Evolutionary conservation across 2,329 filamentous ascomycete genomes (phyloP), one percentile per base, ranked within the genome.

Genomic region (Diaporthe sp.): DNA sequence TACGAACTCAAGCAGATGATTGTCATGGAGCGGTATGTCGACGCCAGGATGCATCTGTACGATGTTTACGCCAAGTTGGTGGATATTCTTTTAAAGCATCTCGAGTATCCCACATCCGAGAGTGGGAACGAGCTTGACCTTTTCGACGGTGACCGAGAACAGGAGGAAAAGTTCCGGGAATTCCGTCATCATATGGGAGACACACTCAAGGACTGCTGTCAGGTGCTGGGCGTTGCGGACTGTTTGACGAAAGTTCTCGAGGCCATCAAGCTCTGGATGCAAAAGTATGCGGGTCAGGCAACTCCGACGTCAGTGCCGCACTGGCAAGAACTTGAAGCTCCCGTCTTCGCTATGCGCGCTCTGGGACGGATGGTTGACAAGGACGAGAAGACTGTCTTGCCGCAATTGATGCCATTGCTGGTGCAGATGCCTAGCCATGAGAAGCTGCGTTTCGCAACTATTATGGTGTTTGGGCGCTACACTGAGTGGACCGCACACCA

Each of bases 171-270:
- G 83, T 99, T 99, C 86, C 92, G 97, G 65, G 95, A 98, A 81
- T 99, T 98, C 87, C 91, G 97, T 79, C 97, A 99, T 83, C 92
- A 95, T 72, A 98, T 99, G 95, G 97, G 97, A 49, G 97, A 99
- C 82, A 97, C 98, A 0, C 90, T 99, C 68, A 99, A 99, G 85
- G 97, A 99, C 81, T 95, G 95, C 73, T 99, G 97, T 84, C 94
- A 98, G 82, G 96, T 99, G 55, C 95, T 99, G 87, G 96, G 96
- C 13, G 94, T 98, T 15, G 94, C 95, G 0, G 94, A 98, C 77
- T 98, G 97, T 80, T 88, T 99, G 62, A 92, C 91, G 78, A 99
- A 99, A 84, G 94, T 97, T 9, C 95, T 97, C 79, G 88, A 93
- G 25, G 88, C 95, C 75, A 97, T 99, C 79, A 94, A 98, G 83